Evolutionary conservation across 192 early-diverging fungal species (phyloP), one percentile per base, ranked within the genome.

Genomic region (Chytriomyces sp.): DNA sequence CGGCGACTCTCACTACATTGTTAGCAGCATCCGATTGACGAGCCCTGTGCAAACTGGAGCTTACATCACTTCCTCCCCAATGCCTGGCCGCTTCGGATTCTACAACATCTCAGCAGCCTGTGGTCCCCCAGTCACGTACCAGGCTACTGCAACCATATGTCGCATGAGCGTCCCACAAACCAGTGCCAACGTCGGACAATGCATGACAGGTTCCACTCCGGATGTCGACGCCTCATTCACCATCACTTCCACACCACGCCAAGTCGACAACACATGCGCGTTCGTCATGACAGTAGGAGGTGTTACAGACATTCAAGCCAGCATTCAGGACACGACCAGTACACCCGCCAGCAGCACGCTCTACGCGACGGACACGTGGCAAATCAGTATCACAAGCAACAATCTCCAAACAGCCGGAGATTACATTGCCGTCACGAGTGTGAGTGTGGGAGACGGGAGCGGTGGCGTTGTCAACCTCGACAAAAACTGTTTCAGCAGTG

Each of bases 311-410:
- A 12, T 56, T 26, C 28, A 14, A 14, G 54, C 26, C 26, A 26
- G n/a, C 12, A 56, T 56, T 28, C 17, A n/a, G 17, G 54, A 56
- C 26, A 26, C 28, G n/a, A 56, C 54, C 17, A n/a, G 17, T 26
- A n/a, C 12, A 14, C 54, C 54, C 17, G 17, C 54, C 12, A 22
- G n/a, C 7, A 14, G n/a, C 17, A 26, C 54, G n/a, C 54, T 56
- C 54, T 56, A 22, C 54, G 54, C 54, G 28, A 56, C 54, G 8
- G 54, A 56, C 54, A 56, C 10, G 17, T 56, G 54, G 54, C 54
- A 56, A 56, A 56, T 56, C 26, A n/a, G n/a, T 25, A 10, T 56
- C 54, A 56, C 12, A 12, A 22, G 19, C 1, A 12, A 12, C 12
- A n/a, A 14, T 8, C 54, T 56, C 54, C 54, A 56, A 56, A n/a